Conservation (phyloP, 192 early-diverging fungal genomes). For the Coemansia sp. region DNA sequence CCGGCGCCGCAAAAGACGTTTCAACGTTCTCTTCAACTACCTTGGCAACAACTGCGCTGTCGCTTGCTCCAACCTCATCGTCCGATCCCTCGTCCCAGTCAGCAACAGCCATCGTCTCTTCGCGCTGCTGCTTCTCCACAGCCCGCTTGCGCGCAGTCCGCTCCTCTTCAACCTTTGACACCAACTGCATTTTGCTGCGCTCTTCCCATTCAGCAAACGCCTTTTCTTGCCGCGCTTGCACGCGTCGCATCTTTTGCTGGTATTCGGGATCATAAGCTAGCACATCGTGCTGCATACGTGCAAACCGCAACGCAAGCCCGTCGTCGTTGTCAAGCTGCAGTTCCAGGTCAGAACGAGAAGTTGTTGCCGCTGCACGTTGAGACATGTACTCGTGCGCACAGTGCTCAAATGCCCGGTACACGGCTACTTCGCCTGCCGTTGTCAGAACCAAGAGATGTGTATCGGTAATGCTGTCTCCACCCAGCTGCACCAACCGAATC, state of each 20-base stretch:
- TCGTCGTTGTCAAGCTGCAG: conserved; percentile 9
- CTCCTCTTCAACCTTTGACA: conserved; percentile 13
- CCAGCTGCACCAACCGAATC: conserved; percentile 36
- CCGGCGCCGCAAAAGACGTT: neutral
- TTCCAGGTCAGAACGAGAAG: no score
- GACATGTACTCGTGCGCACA: conserved; percentile 21
- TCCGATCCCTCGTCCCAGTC: conserved; percentile 50
- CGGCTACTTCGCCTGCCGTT: conserved; percentile 35
- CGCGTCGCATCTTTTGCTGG: conserved; percentile 32
- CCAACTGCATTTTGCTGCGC: conserved; percentile 16
- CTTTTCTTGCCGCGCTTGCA: conserved; percentile 20
- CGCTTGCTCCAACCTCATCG: conserved; percentile 5
- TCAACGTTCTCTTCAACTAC: neutral
- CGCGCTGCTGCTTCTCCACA: conserved; percentile 20
- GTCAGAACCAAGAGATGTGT: conserved; percentile 32
- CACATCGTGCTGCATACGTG: conserved; percentile 35
- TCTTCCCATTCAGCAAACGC: conserved; percentile 33
- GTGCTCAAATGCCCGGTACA: conserved; percentile 47
- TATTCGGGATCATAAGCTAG: conserved; percentile 47
- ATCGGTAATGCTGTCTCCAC: conserved; percentile 26
- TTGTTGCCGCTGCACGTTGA: neutral
- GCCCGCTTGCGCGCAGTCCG: conserved; percentile 16
- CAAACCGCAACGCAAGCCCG: conserved; percentile 34
- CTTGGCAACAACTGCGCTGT: neutral
- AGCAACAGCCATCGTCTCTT: conserved; percentile 23